Conservation (phyloP, 495 filamentous ascomycete genomes). For the Diplogelasinospora grovesii region DNA sequence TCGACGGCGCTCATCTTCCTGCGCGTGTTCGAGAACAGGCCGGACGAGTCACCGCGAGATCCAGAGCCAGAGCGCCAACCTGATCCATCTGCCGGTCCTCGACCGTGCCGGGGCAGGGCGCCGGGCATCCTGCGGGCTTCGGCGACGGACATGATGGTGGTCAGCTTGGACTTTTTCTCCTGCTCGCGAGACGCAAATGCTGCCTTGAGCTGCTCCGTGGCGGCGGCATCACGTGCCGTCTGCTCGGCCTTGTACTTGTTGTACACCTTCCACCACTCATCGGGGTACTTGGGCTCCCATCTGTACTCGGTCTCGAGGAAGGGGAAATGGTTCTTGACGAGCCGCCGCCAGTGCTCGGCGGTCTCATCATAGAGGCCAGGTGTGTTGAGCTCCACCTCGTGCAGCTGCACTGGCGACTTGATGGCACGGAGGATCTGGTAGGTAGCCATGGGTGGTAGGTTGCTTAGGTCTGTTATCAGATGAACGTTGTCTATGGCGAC, state of each 20-base stretch:
- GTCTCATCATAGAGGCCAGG: constrained; percentile 28
- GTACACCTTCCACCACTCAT: constrained; percentile 32
- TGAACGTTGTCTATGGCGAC: constrained; percentile 25
- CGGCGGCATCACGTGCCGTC: constrained; percentile 43
- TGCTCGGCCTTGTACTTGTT: constrained; percentile 32
- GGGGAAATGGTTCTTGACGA: constrained; percentile 31
- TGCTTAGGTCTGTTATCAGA: constrained; percentile 6
- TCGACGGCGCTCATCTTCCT: constrained; percentile 12
- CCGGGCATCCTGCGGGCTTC: constrained; percentile 18
- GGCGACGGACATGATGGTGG: constrained; percentile 17
- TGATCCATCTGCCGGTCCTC: no score
- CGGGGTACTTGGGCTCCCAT: constrained; percentile 25
- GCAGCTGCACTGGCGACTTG: constrained; percentile 27
- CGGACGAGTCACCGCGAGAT: neutral
- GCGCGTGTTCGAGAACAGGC: constrained; percentile 3
- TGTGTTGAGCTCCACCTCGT: constrained; percentile 24
- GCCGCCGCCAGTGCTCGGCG: constrained; percentile 28
- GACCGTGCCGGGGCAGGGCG: constrained; percentile 4
- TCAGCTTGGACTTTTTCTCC: constrained; percentile 22
- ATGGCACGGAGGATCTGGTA: constrained; percentile 24
- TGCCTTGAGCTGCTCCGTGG: constrained; percentile 34
- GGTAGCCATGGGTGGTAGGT: constrained; percentile 8
- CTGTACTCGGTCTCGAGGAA: constrained; percentile 13
- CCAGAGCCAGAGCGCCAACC: no score
- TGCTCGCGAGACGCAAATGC: constrained; percentile 21